Evolutionary conservation across 495 filamentous ascomycete species (phyloP).

Genomic region (Aspergillus mulundensis): DNA sequence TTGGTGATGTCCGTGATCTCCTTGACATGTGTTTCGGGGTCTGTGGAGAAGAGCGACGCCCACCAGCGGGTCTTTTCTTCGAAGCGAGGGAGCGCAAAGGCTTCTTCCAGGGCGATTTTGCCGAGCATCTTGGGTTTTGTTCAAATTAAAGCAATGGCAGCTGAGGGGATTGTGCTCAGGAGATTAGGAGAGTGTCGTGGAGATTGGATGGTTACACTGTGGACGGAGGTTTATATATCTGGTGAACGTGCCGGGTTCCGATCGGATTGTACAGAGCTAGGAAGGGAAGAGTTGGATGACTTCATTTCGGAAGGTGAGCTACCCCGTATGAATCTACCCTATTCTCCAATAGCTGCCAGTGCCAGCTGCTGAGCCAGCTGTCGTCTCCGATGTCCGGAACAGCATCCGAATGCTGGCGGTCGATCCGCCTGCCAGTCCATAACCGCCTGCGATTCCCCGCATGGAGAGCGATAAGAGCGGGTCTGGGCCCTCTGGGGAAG

Average conservation of each 20-base stretch:
- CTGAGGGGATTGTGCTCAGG: too few relatives aligned
- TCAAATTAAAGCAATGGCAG: too few relatives aligned
- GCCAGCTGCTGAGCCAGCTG: too few relatives aligned
- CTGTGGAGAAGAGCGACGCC: slow-evolving; percentile 42
- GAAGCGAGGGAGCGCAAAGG: slow-evolving; percentile 46
- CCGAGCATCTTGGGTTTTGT: slow-evolving; percentile 38
- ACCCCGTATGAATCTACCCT: neutral
- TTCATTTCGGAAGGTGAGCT: neutral
- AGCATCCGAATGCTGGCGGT: neutral
- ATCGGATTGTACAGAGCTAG: neutral
- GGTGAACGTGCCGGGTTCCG: neutral
- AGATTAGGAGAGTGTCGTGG: neutral
- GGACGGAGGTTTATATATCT: neutral
- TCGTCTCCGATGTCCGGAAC: neutral
- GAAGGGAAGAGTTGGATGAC: neutral
- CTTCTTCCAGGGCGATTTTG: slow-evolving; percentile 51
- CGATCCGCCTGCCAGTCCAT: neutral
- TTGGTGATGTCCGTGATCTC: slow-evolving; percentile 49
- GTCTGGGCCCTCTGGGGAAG: neutral
- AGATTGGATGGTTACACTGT: neutral
- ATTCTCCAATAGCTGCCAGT: neutral
- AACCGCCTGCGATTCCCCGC: neutral
- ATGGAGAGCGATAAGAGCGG: neutral
- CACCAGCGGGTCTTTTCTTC: slow-evolving; percentile 47
- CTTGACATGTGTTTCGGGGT: slow-evolving; percentile 36